phyloP scores from a whole-genome alignment of 495 filamentous ascomycete species.

The Haplographium delicatum region DNA sequence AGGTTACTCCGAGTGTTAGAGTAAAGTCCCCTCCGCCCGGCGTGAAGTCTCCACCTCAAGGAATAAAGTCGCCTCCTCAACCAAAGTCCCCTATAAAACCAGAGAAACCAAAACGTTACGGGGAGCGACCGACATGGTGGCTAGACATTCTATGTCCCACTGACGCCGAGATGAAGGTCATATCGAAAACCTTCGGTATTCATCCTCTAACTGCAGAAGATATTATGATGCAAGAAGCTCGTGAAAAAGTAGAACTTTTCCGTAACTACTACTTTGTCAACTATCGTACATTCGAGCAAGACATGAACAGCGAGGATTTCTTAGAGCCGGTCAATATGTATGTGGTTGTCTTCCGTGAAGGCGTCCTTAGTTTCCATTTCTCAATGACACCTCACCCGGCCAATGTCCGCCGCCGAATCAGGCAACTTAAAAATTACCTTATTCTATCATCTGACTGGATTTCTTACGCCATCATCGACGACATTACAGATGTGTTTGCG shows the following conservation, averaged over 20 bases:
- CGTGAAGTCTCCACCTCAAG: too few relatives aligned
- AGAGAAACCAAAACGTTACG: slow-evolving; percentile 63
- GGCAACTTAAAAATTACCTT: slow-evolving; percentile 91
- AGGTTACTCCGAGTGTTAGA: slow-evolving; percentile 15
- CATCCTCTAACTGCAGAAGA: slow-evolving; percentile 94
- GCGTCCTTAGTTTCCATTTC: slow-evolving; percentile 94
- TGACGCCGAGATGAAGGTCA: slow-evolving; percentile 84
- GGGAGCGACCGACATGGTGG: slow-evolving; percentile 92
- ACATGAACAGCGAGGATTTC: slow-evolving; percentile 78
- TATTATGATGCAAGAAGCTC: slow-evolving; percentile 93
- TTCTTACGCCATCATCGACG: slow-evolving; percentile 94
- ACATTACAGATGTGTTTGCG: slow-evolving; percentile 93
- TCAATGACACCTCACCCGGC: slow-evolving; percentile 88
- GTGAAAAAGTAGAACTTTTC: slow-evolving; percentile 97
- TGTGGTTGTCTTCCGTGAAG: slow-evolving; percentile 92
- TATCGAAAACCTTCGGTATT: slow-evolving; percentile 89
- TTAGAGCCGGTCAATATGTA: slow-evolving; percentile 97
- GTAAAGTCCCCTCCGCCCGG: slow-evolving; percentile 6
- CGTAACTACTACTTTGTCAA: slow-evolving; percentile 97
- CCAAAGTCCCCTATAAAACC: slow-evolving; percentile 14
- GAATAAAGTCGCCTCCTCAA: slow-evolving; percentile 15
- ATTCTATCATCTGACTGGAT: slow-evolving; percentile 96
- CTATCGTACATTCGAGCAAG: slow-evolving; percentile 95
- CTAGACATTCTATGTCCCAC: slow-evolving; percentile 88
- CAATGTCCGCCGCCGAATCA: slow-evolving; percentile 88